Percentiles rank a stretch among this genome's conserved stretches.
Conservation (phyloP, 441 rosid species). For the Raphanus hybrid region DNA sequence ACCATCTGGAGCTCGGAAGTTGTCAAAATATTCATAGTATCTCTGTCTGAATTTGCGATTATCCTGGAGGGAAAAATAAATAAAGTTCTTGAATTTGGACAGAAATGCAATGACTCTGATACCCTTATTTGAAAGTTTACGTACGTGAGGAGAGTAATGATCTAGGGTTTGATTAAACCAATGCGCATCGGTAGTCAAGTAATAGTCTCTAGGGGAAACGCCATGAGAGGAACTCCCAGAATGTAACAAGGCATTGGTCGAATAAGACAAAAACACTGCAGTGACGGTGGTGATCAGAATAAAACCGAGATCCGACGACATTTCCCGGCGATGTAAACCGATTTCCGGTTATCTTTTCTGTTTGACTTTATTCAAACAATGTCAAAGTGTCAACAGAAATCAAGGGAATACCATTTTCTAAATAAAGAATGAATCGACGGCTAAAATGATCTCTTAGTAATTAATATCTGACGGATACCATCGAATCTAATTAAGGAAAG, state of each 20-base stretch:
- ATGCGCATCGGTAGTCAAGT: constrained; percentile 65
- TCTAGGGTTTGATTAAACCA: constrained; percentile 87
- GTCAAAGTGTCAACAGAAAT: constrained; percentile 6
- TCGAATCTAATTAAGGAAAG: constrained; percentile 12
- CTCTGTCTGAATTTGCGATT: constrained; percentile 67
- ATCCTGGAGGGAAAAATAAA: constrained; percentile 50
- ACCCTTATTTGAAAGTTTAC: constrained; percentile 39
- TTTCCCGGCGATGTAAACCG: not conserved
- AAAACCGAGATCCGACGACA: not conserved
- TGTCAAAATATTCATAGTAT: constrained; percentile 70
- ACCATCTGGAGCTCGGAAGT: constrained; percentile 67
- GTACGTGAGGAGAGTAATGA: constrained; percentile 76
- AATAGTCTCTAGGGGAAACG: constrained; percentile 42
- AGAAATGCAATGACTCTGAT: not conserved
- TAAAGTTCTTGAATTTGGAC: constrained; percentile 2
- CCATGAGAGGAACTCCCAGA: constrained; percentile 42
- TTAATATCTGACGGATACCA: not conserved
- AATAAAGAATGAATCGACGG: constrained; percentile 10
- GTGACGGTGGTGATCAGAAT: constrained; percentile 1
- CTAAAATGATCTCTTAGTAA: not conserved
- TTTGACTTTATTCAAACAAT: constrained; percentile 3
- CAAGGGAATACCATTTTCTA: constrained; percentile 31
- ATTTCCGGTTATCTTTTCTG: not conserved
- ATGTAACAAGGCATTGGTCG: constrained; percentile 41
- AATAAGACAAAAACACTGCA: not conserved